phyloP scores from a whole-genome alignment of 2,329 filamentous ascomycete species.

The Clonostachys solani region DNA sequence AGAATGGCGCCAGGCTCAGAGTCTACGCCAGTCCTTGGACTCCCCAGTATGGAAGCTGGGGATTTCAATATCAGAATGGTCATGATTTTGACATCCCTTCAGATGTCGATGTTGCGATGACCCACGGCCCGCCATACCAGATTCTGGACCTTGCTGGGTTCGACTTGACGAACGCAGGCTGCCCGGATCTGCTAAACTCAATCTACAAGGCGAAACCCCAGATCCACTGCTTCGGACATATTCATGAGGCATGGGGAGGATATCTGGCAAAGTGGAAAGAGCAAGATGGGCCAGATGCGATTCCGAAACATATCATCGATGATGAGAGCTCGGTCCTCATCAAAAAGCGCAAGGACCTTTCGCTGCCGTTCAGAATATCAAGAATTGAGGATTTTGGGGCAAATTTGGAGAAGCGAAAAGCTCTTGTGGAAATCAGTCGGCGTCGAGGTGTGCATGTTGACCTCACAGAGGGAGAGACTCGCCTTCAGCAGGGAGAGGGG shows the following conservation, averaged over 20 bases:
- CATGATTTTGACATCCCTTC: conserved; percentile 31
- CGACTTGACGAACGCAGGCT: conserved; percentile 27
- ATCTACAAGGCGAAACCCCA: conserved; percentile 34
- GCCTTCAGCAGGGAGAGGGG: conserved; percentile 31
- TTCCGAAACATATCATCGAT: conserved; percentile 31
- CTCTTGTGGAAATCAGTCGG: conserved; percentile 8
- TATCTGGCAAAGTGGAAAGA: conserved; percentile 45
- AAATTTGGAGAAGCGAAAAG: background rate
- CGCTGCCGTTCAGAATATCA: too few relatives aligned
- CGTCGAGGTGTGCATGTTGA: conserved; percentile 26
- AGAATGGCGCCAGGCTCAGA: conserved; percentile 41
- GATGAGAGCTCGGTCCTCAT: conserved; percentile 13
- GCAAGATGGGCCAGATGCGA: background rate
- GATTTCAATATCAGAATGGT: conserved; percentile 39
- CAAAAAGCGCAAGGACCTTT: background rate
- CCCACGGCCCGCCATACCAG: conserved; percentile 49
- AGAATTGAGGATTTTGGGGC: background rate
- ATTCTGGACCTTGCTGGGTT: conserved; percentile 37
- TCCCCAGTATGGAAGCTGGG: conserved; percentile 38
- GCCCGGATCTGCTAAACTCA: conserved; percentile 37
- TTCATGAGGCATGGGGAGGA: conserved; percentile 57
- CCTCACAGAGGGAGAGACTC: conserved; percentile 21
- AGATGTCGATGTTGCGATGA: conserved; percentile 42
- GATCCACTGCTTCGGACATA: conserved; percentile 54
- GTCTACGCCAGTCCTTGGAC: conserved; percentile 52